Conservation (phyloP, 441 rosid species). For the Isatis lusitanica region DNA sequence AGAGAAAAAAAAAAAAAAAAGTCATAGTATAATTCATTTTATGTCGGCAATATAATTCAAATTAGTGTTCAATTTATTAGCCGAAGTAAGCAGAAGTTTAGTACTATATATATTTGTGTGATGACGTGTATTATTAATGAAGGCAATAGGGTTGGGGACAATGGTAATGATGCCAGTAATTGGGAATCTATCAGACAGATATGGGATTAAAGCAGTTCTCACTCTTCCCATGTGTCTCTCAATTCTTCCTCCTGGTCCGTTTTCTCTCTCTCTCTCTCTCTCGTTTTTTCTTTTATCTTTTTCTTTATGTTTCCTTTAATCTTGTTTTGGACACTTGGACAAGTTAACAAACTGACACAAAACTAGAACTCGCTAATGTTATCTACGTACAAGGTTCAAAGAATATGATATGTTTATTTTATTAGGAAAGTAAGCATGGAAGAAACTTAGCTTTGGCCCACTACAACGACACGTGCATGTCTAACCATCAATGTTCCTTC, state of each 20-base stretch:
- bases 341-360: not conserved
- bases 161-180: slow-evolving; percentile 79
- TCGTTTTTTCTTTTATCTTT: not conserved
- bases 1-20: not conserved
- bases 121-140: not conserved
- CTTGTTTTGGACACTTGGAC: not conserved
- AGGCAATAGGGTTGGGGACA: slow-evolving; percentile 71
- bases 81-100: not conserved
- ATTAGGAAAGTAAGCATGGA: slow-evolving; percentile 15
- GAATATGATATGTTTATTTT: not conserved
- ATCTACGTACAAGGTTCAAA: not conserved
- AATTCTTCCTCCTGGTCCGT: slow-evolving; percentile 64
- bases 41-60: not conserved
- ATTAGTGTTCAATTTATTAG: not conserved
- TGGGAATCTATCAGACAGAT: slow-evolving; percentile 77
- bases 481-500: not conserved
- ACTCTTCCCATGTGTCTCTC: slow-evolving; percentile 60
- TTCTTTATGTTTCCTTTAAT: not conserved
- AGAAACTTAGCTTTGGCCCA: slow-evolving; percentile 10
- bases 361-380: not conserved
- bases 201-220: slow-evolving; percentile 80
- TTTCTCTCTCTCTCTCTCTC: not conserved
- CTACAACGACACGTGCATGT: slow-evolving; percentile 1
- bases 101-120: not conserved
- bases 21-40: not conserved